Evolutionary conservation across 176 grass and related monocot genomes (phyloP), one percentile per base, ranked within the genome.

Genomic region (Ensete glaucum): DNA sequence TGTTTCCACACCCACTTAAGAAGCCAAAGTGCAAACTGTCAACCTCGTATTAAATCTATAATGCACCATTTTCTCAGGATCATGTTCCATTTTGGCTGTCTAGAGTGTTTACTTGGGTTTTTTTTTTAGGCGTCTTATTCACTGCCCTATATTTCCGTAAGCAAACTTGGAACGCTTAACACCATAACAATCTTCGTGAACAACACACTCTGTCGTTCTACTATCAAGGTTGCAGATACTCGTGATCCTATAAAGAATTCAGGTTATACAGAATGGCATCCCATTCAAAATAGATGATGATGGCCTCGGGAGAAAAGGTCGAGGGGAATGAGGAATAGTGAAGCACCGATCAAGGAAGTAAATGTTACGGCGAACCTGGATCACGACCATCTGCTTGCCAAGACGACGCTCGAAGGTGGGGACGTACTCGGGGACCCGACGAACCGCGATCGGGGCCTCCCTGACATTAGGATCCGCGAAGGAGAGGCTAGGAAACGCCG

Each of bases 401-500:
- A 57, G 56, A 2, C 10, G 54, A 25, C 83, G 73, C 71, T 87
- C 74, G 75, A 53, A 96, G 22, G 16, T 51, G 17, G 89, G 89
- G 13, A 88, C 53, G 1, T 86, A 85, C 24, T 85, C 74, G 16
- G 93, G 93, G 4, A 67, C 22, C 72, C 49, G 1, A 43, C 60
- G 67, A 13, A 66, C 74, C 62, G 49, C 54, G 49, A 91, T 79
- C 24, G 58, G 52, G 68, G 53, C 83, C 83, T 92, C 90, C 77
- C 93, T 75, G 56, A 77, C 76, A 14, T 59, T 59, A 27, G 83
- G 83, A 65, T 90, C 81, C 57, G 55, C 85, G 65, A 97, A 97
- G 10, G 93, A 92, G 9, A 92, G 74, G 79, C 90, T 97, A 14
- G 87, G 89, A 68, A 75, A 79, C 26, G 87, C 93, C 53, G 68